Conservation (phyloP, 345 rosid genomes). For the Eucalyptus leucophloia region DNA sequence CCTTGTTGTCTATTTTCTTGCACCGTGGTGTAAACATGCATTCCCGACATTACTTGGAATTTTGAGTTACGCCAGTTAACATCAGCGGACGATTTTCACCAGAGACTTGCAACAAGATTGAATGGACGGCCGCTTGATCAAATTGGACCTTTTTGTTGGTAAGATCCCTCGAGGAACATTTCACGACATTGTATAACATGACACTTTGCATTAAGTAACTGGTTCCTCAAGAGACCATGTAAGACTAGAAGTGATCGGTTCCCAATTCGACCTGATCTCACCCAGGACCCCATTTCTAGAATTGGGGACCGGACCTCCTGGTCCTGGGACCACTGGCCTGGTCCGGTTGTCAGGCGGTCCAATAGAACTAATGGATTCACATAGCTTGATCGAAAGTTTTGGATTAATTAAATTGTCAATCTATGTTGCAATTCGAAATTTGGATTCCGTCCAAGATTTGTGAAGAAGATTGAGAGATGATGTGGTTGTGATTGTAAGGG, state of each 20-base stretch:
- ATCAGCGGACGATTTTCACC: background rate
- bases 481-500: no score
- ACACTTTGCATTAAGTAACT: background rate
- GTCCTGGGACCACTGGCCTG: no score
- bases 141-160: background rate
- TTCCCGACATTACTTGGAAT: background rate
- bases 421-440: no score
- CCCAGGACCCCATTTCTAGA: no score
- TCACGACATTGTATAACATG: background rate
- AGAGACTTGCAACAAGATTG: background rate
- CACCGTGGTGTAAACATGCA: background rate
- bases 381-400: no score
- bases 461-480: no score
- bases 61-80: background rate
- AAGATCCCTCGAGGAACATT: background rate
- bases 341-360: no score
- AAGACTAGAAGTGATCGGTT: background rate
- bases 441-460: no score
- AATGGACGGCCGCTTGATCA: background rate
- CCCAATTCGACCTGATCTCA: accelerated
- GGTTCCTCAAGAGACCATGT: background rate
- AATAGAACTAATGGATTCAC: no score
- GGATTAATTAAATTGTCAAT: no score
- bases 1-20: background rate
- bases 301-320: no score